These are phyloP conservation scores for Artemisia argyi DNA, from an alignment of 129 eudicot genomes.

Conservation along the genomic window DNA sequence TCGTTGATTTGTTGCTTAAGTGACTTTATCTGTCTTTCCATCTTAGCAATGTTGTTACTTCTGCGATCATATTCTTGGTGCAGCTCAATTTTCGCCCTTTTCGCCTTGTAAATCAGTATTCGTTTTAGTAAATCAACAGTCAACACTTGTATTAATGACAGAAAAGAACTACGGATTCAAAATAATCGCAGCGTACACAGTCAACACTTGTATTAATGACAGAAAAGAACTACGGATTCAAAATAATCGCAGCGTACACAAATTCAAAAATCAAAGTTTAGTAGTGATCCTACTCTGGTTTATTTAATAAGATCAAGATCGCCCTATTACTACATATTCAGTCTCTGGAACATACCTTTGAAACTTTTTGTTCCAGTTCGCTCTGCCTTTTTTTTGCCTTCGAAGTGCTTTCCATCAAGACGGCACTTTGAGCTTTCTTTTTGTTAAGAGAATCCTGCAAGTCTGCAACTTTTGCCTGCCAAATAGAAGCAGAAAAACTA, in stretches of 20 bases:
- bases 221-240: slow-evolving; percentile 1
- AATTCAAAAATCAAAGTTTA: slow-evolving; percentile 15
- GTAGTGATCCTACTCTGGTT: neutral
- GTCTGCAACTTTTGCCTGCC: slow-evolving; percentile 65
- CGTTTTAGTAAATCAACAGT: slow-evolving; percentile 16
- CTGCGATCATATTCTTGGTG: slow-evolving; percentile 55
- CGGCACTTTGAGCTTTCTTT: slow-evolving; percentile 62
- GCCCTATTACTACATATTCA: neutral
- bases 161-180: slow-evolving; percentile 1
- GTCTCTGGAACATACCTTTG: slow-evolving; percentile 52
- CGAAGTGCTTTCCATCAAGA: slow-evolving; percentile 57
- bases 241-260: neutral
- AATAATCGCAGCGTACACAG: no score
- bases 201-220: neutral
- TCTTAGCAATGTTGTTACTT: slow-evolving; percentile 40
- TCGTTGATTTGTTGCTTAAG: slow-evolving; percentile 72
- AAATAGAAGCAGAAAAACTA: slow-evolving; percentile 10
- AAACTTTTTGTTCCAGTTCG: slow-evolving; percentile 60
- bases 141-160: neutral
- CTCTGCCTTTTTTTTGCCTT: slow-evolving; percentile 63
- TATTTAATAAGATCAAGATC: slow-evolving; percentile 6
- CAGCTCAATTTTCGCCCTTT: slow-evolving; percentile 60
- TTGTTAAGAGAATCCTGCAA: slow-evolving; percentile 52
- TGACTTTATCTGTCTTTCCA: slow-evolving; percentile 44
- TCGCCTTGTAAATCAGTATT: slow-evolving; percentile 50